Base-by-base conservation (phyloP, 768 basidiomycete species). In the Leccinellum luteum region DNA sequence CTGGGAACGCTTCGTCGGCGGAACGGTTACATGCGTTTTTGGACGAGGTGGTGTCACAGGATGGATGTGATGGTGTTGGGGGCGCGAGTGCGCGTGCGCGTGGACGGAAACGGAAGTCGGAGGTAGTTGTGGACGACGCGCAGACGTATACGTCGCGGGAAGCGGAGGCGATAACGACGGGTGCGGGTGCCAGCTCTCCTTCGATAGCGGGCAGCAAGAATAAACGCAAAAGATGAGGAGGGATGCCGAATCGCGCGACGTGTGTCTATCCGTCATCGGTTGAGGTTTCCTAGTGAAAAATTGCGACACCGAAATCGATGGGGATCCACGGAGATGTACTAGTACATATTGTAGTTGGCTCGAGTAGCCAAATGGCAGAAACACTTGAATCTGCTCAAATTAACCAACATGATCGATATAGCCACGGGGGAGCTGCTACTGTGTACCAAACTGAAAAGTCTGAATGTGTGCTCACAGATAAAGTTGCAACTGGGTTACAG, bases 1-100 rank as follows among this genome's bases (percentile, higher is more conserved):
- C 75, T 3, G 67, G 66, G 13, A 69, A 59, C 41, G 56, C 19
- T 5, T 43, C 73, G 31, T 71, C 73, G 12, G 67, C 75, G 54
- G 69, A 77, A 55, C 75, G 74, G 55, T 59, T 79, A 27, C 69
- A 75, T 32, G 75, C 79, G 4, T 78, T 79, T 61, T 66, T 79
- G 52, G 78, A 79, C 54, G 78, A 77, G 56, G 77, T 76, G 7
- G 69, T 63, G 14, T 75, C 75, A 17, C 75, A 73, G 15, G 67
- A 72, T 25, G 65, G 71, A 53, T 51, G 32, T 10, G 67, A 60
- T 0, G 41, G 57, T 13, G 35, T 25, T 0, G 49, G 58, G 0
- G 38, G 60, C 6, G 27, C 12, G 0, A 50, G 60, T 6, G 55
- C 47, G 2, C 55, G 59, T 27, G 5, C 57, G 12, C 67, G 69